Evolutionary conservation across 345 rosid genomes (phyloP).

Genomic region (Brassica juncea): DNA sequence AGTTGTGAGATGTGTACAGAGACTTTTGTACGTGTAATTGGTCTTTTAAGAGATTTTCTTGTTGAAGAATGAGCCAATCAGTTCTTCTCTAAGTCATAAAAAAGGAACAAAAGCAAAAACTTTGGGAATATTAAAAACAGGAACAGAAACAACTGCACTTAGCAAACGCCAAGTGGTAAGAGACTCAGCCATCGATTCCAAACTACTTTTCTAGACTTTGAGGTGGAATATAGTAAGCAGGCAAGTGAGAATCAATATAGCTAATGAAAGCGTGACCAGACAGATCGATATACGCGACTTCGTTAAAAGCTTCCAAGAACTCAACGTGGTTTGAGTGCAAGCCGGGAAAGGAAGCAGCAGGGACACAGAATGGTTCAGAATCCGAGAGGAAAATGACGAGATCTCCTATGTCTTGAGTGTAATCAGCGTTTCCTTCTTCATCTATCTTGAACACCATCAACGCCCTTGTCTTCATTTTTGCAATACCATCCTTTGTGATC

Average conservation of each 20-base stretch:
- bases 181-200: not conserved
- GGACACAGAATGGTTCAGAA: not conserved
- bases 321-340: slow-evolving; percentile 1
- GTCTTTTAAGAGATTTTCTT: not conserved
- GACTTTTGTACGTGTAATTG: not conserved
- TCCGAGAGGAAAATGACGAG: not conserved
- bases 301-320: not conserved
- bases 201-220: not conserved
- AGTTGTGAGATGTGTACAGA: not conserved
- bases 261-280: not conserved
- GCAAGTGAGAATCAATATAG: not conserved
- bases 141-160: not conserved
- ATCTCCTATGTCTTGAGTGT: not conserved
- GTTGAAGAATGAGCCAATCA: not conserved
- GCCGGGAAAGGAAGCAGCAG: not conserved
- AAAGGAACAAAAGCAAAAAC: not conserved
- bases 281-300: not conserved
- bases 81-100: not conserved
- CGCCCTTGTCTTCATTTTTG: not conserved
- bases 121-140: not conserved
- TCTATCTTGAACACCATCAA: not conserved
- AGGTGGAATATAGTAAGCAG: not conserved
- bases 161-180: not conserved
- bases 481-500: not conserved
- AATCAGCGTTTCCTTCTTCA: not conserved